These are phyloP conservation scores for Linnemannia schmuckeri DNA, from an alignment of 192 early-diverging fungal species.

Conservation along the genomic window DNA sequence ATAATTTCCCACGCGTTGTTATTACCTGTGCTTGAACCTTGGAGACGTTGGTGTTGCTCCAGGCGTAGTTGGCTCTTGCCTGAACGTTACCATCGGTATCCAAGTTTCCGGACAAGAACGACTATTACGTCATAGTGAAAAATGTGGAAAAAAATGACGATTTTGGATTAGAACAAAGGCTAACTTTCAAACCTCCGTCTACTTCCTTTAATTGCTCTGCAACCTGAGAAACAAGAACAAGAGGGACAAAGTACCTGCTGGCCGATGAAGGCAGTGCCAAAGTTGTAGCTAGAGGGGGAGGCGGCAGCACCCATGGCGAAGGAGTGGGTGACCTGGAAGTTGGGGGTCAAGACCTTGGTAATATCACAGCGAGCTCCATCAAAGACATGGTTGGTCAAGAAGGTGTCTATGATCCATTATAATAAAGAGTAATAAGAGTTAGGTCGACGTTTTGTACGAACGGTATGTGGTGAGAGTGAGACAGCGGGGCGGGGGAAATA, in stretches of 20 bases:
- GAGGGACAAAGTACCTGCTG: constrained; percentile 66
- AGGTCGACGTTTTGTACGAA: neutral
- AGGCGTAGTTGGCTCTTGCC: constrained; percentile 85
- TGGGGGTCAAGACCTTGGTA: constrained; percentile 89
- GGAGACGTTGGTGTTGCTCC: constrained; percentile 75
- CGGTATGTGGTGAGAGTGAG: neutral
- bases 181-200: neutral
- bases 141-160: neutral
- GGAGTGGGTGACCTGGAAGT: constrained; percentile 95
- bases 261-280: constrained; percentile 87
- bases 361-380: constrained; percentile 97
- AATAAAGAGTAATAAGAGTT: neutral
- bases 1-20: neutral
- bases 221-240: neutral
- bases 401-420: constrained; percentile 65
- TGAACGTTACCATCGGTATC: constrained; percentile 92
- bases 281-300: constrained; percentile 90
- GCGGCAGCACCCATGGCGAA: constrained; percentile 87
- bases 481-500: neutral
- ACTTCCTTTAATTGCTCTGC: neutral
- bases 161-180: neutral
- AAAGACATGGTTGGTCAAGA: constrained; percentile 89
- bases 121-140: constrained; percentile 58
- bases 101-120: constrained; percentile 93
- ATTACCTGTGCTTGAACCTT: constrained; percentile 74